A percentile compares a stretch with the other conserved stretches of the same genome.
Evolutionary conservation across 257 asterid species (phyloP).

Genomic region (Handroanthus guayacan): DNA sequence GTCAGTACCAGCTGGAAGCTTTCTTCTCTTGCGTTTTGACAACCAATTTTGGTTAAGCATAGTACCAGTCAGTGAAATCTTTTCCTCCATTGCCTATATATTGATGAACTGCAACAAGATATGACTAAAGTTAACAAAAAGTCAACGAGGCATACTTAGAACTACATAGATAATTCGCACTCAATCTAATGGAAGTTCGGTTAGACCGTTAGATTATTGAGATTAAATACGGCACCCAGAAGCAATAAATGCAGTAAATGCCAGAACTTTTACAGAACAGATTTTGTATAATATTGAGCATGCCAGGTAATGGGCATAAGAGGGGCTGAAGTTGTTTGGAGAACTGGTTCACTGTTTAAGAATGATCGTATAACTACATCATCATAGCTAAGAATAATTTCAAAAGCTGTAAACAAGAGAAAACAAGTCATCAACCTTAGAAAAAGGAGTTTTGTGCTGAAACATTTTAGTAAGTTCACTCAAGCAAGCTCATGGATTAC

Average conservation of each 20-base stretch:
- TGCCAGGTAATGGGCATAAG: not conserved
- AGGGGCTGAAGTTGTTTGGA: not conserved
- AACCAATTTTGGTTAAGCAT: slow-evolving; percentile 61
- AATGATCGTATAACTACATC: not conserved
- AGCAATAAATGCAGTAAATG: slow-evolving; percentile 11
- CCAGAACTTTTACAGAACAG: not conserved
- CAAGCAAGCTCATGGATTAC: slow-evolving; percentile 1
- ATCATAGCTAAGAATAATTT: not conserved
- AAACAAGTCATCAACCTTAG: not conserved
- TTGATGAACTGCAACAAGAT: slow-evolving; percentile 34
- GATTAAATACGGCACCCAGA: slow-evolving; percentile 19
- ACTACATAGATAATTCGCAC: not conserved
- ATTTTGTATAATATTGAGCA: not conserved
- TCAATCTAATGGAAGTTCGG: slow-evolving; percentile 3
- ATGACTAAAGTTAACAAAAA: not conserved
- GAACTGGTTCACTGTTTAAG: not conserved
- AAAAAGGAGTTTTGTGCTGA: not conserved
- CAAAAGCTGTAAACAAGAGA: not conserved
- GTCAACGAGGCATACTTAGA: not conserved
- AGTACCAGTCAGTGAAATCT: slow-evolving; percentile 48
- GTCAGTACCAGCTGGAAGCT: slow-evolving; percentile 53
- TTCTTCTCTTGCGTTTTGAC: slow-evolving; percentile 66
- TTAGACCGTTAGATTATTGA: not conserved
- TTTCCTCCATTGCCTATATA: slow-evolving; percentile 52
- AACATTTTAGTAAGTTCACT: not conserved